These are phyloP conservation scores for Neurospora sp. DNA, from an alignment of 495 filamentous ascomycete species.

Conservation along the genomic window DNA sequence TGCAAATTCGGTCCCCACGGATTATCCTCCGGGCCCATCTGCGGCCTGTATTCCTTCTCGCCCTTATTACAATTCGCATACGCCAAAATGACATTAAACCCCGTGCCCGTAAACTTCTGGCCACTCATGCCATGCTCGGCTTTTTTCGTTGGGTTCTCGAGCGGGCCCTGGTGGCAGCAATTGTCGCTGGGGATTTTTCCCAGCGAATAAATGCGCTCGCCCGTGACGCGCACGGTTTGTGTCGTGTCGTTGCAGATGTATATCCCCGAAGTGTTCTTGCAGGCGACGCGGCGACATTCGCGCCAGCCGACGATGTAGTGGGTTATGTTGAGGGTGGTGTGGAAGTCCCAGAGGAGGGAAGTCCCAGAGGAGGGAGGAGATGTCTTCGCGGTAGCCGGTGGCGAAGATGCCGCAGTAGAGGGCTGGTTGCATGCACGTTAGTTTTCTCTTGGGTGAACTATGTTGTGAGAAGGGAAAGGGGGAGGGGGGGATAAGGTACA, in stretches of 20 bases:
- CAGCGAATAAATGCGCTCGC: background rate
- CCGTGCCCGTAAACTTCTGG: background rate
- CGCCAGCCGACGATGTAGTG: conserved; percentile 1
- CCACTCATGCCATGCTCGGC: background rate
- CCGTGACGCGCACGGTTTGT: background rate
- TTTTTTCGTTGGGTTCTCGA: accelerated
- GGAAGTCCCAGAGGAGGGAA: background rate
- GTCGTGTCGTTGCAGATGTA: conserved; percentile 14
- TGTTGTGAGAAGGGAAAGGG: background rate
- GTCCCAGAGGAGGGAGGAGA: background rate
- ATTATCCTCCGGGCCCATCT: conserved; percentile 1
- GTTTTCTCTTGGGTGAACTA: too few species aligned
- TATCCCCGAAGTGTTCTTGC: conserved; percentile 2
- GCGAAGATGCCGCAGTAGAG: conserved; percentile 7
- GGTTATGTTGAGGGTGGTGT: background rate
- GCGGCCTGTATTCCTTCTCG: background rate
- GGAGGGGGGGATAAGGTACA: too few species aligned
- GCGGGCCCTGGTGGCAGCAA: conserved; percentile 1
- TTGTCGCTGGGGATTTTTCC: background rate
- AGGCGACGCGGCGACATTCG: background rate
- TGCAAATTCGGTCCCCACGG: conserved; percentile 7
- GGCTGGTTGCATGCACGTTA: too few species aligned
- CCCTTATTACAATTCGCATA: conserved; percentile 10
- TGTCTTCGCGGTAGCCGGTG: background rate
- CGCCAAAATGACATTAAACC: background rate